Percentiles rank a stretch among this genome's conserved stretches.
phyloP scores from a whole-genome alignment of 495 filamentous ascomycete genomes.

The Penicillium argentinense region DNA sequence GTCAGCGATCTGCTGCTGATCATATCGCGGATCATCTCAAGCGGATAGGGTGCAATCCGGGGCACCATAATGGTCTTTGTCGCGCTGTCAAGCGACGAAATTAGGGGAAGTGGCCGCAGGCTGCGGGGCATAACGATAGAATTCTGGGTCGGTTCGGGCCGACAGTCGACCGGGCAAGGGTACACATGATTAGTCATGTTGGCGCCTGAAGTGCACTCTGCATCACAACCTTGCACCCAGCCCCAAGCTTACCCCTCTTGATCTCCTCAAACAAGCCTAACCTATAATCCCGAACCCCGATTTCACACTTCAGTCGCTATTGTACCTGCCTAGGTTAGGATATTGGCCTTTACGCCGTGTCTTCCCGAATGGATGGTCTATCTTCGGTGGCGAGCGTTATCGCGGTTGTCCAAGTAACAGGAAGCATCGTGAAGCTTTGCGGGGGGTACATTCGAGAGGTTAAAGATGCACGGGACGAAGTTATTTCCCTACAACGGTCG shows the following conservation, averaged over 20 bases:
- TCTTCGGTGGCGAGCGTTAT: conserved; percentile 21
- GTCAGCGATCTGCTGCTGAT: conserved; percentile 12
- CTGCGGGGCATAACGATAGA: not conserved
- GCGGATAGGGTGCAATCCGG: conserved; percentile 1
- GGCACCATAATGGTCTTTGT: conserved; percentile 11
- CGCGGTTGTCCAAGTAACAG: conserved; percentile 28
- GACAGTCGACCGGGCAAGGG: too few relatives aligned
- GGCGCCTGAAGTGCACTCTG: conserved; percentile 3
- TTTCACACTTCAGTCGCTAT: conserved; percentile 8
- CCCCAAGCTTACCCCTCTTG: conserved; percentile 7
- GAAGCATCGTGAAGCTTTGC: conserved; percentile 28
- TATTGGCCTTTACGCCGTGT: conserved; percentile 7
- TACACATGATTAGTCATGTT: too few relatives aligned
- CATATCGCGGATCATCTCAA: conserved; percentile 13
- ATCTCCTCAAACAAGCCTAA: conserved; percentile 8
- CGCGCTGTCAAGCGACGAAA: not conserved
- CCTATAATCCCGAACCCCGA: not conserved
- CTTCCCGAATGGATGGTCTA: conserved; percentile 19
- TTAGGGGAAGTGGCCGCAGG: not conserved
- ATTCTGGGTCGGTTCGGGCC: conserved; percentile 11
- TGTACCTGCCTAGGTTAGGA: conserved; percentile 2
- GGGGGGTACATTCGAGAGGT: conserved; percentile 30
- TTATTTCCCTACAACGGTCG: conserved; percentile 20
- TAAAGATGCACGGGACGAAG: conserved; percentile 27
- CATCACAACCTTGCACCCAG: conserved; percentile 8